Evolutionary conservation across 176 grass and related monocot species (phyloP).

Genomic region (Tillandsia leiboldiana): DNA sequence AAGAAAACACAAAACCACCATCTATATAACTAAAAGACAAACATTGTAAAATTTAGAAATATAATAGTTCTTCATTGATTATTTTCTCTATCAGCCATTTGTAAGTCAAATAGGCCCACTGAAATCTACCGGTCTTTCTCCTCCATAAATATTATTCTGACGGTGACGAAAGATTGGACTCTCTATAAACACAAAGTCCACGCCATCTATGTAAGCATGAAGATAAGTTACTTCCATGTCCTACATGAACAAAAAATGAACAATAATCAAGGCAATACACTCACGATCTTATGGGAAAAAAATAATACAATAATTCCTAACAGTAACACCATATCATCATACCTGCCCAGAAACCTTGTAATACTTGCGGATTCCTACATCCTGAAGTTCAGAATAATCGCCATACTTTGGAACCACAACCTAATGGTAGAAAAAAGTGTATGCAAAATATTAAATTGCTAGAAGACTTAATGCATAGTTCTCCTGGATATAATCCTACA

Average conservation of each 20-base stretch:
- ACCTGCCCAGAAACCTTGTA: conserved; percentile 82
- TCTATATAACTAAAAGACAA: not conserved
- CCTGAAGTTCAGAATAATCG: conserved; percentile 55
- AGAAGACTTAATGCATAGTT: too few relatives aligned
- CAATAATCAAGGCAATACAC: not conserved
- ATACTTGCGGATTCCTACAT: conserved; percentile 49
- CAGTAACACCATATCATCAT: conserved; percentile 5
- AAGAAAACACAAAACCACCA: not conserved
- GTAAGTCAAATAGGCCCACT: not conserved
- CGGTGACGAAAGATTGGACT: conserved; percentile 44
- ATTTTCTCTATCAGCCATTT: not conserved
- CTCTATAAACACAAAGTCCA: conserved; percentile 92
- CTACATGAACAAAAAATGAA: conserved; percentile 21
- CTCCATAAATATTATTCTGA: conserved; percentile 80
- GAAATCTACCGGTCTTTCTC: conserved; percentile 41
- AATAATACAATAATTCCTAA: too few relatives aligned
- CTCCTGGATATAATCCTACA: too few relatives aligned
- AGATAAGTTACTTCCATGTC: conserved; percentile 84
- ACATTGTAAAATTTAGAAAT: not conserved
- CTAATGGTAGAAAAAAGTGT: conserved; percentile 17
- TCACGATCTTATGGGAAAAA: not conserved
- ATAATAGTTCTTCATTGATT: not conserved
- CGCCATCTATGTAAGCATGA: conserved; percentile 83
- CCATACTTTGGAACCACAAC: conserved; percentile 80
- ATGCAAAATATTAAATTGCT: conserved; percentile 8